Base-by-base conservation (phyloP, 2,329 filamentous ascomycete species). In the Verticillium klebahnii region DNA sequence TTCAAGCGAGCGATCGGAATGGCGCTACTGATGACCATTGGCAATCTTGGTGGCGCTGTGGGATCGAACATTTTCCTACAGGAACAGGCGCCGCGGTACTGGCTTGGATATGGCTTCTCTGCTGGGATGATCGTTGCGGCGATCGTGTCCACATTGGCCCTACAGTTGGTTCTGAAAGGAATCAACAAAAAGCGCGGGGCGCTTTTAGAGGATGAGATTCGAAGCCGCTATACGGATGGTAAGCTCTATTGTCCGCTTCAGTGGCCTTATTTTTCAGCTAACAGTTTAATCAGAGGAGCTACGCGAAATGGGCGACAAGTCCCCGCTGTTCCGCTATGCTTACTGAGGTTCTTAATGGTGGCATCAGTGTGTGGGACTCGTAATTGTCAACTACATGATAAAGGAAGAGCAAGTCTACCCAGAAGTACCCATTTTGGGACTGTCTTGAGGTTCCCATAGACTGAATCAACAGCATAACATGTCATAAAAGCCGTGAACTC, bases 11-110 rank as follows among this genome's bases (percentile, higher is more conserved):
- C 66, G 0, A 68, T 70, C 2, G 65, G 68, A 1, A 66, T 70
- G 17, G 68, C 67, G 3, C 64, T 64, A 65, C 61, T 69, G 8
- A 32, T 70, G 7, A 62, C 67, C 0, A 63, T 67, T 1, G 69
- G 64, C 50, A 62, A 62, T 23, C 19, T 62, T 0, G 60, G 60
- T 7, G 56, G 72, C 40, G 71, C 73, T 23, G 66, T 77, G 19
- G 74, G 73, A 39, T 70, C 68, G 15, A 76, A 77, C 63, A 74
- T 78, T 60, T 79, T 75, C 62, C 63, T 75, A 5, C 66, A 67
- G 14, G 67, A 61, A 23, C 67, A 75, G 59, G 70, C 66, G 1
- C 75, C 77, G 2, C 63, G 57, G 14, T 78, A 77, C 63, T 69
- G 66, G 2, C 71, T 74, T 0, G 76, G 75, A 1, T 78, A 76